Evolutionary conservation across 2,329 filamentous ascomycete genomes (phyloP).

Genomic region (Phyllosticta citrichinensis): DNA sequence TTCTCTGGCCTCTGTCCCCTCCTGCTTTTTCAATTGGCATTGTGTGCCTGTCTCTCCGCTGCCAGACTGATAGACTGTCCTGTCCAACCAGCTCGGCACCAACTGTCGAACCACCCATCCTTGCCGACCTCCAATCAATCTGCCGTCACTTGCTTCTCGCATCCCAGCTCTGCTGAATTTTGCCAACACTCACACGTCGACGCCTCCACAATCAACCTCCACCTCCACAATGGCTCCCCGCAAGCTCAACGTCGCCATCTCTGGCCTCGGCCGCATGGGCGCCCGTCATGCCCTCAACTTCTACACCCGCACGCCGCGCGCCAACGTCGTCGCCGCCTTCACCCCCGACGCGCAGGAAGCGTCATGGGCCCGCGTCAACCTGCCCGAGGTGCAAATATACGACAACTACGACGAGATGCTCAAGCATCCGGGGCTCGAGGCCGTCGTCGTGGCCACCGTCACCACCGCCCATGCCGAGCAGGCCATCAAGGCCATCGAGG

Average conservation of each 20-base stretch:
- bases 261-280: conserved; percentile 42
- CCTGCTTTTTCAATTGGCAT: neutral
- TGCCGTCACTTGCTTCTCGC: neutral
- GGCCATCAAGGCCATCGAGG: conserved; percentile 46
- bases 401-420: conserved; percentile 48
- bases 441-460: conserved; percentile 45
- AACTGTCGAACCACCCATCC: neutral
- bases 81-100: neutral
- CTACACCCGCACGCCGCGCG: conserved; percentile 35
- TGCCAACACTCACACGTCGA: neutral
- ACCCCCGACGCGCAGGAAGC: conserved; percentile 33
- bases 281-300: conserved; percentile 39
- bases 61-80: neutral
- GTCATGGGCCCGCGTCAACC: conserved; percentile 40
- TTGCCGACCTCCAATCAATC: neutral
- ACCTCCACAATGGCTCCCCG: conserved; percentile 23
- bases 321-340: conserved; percentile 39
- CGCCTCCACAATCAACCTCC: neutral
- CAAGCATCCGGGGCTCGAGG: conserved; percentile 44
- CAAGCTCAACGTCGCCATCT: conserved; percentile 35
- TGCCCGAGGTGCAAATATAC: conserved; percentile 45
- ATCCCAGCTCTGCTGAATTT: neutral
- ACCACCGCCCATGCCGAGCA: conserved; percentile 49
- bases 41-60: neutral
- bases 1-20: neutral